These are phyloP conservation scores for Aspergillus arachidicola DNA, from an alignment of 2,329 filamentous ascomycete species.

Conservation along the genomic window DNA sequence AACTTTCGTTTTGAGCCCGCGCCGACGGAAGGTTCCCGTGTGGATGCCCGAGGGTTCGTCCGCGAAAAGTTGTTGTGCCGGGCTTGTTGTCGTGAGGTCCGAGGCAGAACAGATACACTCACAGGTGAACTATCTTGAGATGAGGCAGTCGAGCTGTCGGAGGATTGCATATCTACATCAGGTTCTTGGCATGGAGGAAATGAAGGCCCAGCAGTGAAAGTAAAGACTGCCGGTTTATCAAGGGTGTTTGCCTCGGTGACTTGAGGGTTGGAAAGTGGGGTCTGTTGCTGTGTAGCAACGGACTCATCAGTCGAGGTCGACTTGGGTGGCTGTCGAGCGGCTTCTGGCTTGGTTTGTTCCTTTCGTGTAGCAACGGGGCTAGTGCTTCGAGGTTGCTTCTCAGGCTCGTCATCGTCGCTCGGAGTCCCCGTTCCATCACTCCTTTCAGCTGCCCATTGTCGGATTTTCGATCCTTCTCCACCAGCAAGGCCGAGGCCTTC, in stretches of 20 bases:
- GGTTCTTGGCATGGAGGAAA: constrained; percentile 40
- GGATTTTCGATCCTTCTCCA: constrained; percentile 71
- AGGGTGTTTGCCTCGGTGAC: constrained; percentile 27
- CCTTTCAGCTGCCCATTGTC: constrained; percentile 60
- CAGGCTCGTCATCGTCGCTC: constrained; percentile 50
- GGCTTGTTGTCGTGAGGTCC: constrained; percentile 42
- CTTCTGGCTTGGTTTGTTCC: constrained; percentile 31
- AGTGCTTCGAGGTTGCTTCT: constrained; percentile 41
- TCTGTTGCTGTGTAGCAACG: constrained; percentile 25
- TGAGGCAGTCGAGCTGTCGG: constrained; percentile 36
- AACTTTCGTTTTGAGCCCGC: constrained; percentile 53
- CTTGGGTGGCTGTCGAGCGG: constrained; percentile 31
- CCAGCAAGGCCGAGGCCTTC: constrained; percentile 76
- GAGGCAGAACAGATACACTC: constrained; percentile 47
- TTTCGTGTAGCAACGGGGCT: constrained; percentile 39
- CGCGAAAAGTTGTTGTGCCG: constrained; percentile 43
- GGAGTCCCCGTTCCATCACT: constrained; percentile 45
- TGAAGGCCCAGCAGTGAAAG: constrained; percentile 46
- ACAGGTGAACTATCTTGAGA: constrained; percentile 40
- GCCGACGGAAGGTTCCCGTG: constrained; percentile 41
- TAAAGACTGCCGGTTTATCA: constrained; percentile 42
- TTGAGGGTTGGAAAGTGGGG: constrained; percentile 21
- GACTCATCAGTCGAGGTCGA: constrained; percentile 34
- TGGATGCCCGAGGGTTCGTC: constrained; percentile 39
- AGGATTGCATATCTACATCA: constrained; percentile 48